Evolutionary conservation across 345 rosid genomes (phyloP).

Genomic region (Xanthoceras sorbifolium): DNA sequence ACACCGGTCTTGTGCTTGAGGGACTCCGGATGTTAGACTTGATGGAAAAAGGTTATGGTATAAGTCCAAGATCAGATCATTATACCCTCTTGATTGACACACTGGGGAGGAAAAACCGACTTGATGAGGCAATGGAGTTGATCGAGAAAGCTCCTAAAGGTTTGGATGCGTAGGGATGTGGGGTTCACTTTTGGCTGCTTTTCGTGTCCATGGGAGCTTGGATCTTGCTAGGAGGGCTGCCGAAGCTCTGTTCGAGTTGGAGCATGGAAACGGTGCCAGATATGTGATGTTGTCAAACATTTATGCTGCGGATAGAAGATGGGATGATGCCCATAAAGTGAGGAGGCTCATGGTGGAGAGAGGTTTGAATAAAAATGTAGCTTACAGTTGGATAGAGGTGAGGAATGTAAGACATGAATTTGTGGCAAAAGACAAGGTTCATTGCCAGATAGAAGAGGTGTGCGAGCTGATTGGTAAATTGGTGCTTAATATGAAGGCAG

Average conservation of each 20-base stretch:
- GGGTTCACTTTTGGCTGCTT: constrained; percentile 53
- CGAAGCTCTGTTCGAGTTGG: constrained; percentile 37
- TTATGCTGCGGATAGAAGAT: constrained; percentile 43
- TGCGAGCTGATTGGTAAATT: constrained; percentile 23
- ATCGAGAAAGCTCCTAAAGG: constrained; percentile 32
- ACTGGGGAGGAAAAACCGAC: constrained; percentile 49
- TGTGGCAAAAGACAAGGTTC: constrained; percentile 37
- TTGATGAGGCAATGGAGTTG: constrained; percentile 41
- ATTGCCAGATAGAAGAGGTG: constrained; percentile 30
- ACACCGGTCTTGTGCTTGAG: constrained; percentile 39
- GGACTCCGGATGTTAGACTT: constrained; percentile 35
- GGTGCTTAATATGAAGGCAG: constrained; percentile 38
- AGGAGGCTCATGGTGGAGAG: constrained; percentile 39
- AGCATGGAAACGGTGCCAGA: constrained; percentile 45
- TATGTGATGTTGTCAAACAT: constrained; percentile 48
- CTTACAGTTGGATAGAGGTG: constrained; percentile 49
- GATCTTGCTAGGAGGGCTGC: constrained; percentile 44
- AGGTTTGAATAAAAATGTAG: constrained; percentile 41
- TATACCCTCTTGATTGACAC: constrained; percentile 42
- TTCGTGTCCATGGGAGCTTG: constrained; percentile 38
- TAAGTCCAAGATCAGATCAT: constrained; percentile 38
- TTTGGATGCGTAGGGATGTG: constrained; percentile 39
- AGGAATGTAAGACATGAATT: constrained; percentile 43
- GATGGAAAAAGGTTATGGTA: constrained; percentile 38
- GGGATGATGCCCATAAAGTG: constrained; percentile 41